A percentile compares a stretch with the other conserved stretches of the same genome.
Evolutionary conservation across 805 yeast genomes (phyloP).

Genomic region (Candida boleticola): DNA sequence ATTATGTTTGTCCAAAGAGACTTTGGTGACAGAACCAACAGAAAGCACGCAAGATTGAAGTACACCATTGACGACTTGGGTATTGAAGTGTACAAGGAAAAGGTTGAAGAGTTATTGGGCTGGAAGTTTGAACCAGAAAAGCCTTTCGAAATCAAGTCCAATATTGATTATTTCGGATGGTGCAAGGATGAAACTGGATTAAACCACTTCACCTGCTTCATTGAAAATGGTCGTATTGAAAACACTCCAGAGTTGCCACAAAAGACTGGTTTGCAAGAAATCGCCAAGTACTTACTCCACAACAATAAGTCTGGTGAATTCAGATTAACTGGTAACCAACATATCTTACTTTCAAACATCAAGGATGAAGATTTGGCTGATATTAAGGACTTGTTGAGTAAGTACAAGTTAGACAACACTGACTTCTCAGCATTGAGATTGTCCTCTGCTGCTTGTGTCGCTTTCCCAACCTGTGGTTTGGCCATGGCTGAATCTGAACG

Average conservation of each 20-base stretch:
- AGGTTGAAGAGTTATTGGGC: conserved; percentile 84
- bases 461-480: conserved; percentile 97
- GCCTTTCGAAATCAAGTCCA: conserved; percentile 76
- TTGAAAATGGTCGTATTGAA: conserved; percentile 95
- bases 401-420: conserved; percentile 81
- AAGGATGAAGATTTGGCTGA: conserved; percentile 62
- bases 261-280: conserved; percentile 76
- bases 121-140: conserved; percentile 67
- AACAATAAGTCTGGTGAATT: conserved; percentile 70
- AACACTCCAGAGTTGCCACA: conserved; percentile 89
- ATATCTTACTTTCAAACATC: conserved; percentile 72
- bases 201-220: conserved; percentile 90
- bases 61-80: conserved; percentile 94
- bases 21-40: conserved; percentile 89
- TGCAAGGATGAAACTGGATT: conserved; percentile 76
- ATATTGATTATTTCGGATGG: conserved; percentile 94
- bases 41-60: conserved; percentile 97
- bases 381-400: conserved; percentile 61
- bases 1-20: conserved; percentile 94
- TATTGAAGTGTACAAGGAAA: conserved; percentile 73
- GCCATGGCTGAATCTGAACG: conserved; percentile 99
- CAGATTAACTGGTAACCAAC: conserved; percentile 95
- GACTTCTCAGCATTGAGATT: conserved; percentile 80
- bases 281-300: conserved; percentile 67
- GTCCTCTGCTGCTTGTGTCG: conserved; percentile 95